Evolutionary conservation across 768 basidiomycete species (phyloP).

Genomic region (Psilocybe tampanensis): DNA sequence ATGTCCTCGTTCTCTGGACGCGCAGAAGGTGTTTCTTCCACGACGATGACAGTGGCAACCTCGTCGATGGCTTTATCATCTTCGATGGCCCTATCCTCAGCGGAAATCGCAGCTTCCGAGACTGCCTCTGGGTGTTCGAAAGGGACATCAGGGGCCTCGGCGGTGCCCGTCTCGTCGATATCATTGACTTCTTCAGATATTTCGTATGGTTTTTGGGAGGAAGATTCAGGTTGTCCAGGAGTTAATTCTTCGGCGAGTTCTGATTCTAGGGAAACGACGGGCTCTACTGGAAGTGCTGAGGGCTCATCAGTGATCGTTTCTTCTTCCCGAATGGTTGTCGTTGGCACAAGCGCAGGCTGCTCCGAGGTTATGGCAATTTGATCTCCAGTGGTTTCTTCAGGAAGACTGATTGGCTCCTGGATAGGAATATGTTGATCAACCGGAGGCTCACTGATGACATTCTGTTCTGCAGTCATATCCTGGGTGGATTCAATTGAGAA

Average conservation of each 20-base stretch:
- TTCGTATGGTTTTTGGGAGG: neutral
- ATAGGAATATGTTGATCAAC: neutral
- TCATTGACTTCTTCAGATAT: no score
- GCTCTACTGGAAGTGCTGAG: neutral
- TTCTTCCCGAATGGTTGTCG: neutral
- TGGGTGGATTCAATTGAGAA: neutral
- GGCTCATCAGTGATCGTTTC: neutral
- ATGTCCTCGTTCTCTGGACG: no score
- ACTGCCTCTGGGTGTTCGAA: no score
- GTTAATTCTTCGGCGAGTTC: neutral
- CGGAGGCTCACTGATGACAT: neutral
- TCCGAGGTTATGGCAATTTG: neutral
- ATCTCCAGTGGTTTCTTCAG: neutral
- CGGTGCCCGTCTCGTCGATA: no score
- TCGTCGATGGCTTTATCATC: no score
- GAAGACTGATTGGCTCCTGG: neutral
- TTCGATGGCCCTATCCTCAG: no score
- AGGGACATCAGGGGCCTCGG: no score
- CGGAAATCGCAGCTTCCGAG: no score
- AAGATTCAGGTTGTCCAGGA: neutral
- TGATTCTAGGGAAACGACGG: neutral
- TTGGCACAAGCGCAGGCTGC: neutral
- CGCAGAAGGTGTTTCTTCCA: no score
- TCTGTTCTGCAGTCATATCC: neutral
- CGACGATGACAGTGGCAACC: no score